Conservation (phyloP, 495 filamentous ascomycete species). For the Chaetomium cochliodes region DNA sequence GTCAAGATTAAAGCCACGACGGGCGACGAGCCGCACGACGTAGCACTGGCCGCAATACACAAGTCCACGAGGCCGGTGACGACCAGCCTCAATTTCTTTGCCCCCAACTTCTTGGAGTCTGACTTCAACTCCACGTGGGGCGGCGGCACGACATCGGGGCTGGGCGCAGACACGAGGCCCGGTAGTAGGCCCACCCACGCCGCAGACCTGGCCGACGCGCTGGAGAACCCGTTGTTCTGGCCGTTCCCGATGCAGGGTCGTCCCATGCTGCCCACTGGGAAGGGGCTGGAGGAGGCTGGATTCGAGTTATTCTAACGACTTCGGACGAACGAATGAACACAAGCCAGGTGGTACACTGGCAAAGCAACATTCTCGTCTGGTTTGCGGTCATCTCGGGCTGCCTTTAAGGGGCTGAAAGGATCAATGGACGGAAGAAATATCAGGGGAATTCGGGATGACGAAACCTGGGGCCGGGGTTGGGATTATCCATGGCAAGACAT, state of each 20-base stretch:
- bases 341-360: too few species aligned
- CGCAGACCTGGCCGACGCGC: conserved; percentile 25
- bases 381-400: background rate
- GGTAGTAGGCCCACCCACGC: conserved; percentile 1
- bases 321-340: too few species aligned
- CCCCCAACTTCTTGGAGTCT: conserved; percentile 44
- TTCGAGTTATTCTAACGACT: conserved; percentile 39
- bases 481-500: background rate
- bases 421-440: background rate
- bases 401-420: background rate
- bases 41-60: conserved; percentile 23
- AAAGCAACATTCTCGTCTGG: background rate
- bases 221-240: conserved; percentile 54
- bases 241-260: conserved; percentile 56
- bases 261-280: conserved; percentile 48
- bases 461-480: background rate
- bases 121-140: conserved; percentile 45
- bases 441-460: background rate
- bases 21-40: conserved; percentile 6
- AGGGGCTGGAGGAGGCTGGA: conserved; percentile 47
- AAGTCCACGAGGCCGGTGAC: conserved; percentile 39
- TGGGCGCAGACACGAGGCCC: conserved; percentile 15
- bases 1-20: conserved; percentile 39
- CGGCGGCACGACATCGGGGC: conserved; percentile 5
- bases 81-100: conserved; percentile 52